Conservation (phyloP, 345 rosid species). For the Gossypium raimondii region DNA sequence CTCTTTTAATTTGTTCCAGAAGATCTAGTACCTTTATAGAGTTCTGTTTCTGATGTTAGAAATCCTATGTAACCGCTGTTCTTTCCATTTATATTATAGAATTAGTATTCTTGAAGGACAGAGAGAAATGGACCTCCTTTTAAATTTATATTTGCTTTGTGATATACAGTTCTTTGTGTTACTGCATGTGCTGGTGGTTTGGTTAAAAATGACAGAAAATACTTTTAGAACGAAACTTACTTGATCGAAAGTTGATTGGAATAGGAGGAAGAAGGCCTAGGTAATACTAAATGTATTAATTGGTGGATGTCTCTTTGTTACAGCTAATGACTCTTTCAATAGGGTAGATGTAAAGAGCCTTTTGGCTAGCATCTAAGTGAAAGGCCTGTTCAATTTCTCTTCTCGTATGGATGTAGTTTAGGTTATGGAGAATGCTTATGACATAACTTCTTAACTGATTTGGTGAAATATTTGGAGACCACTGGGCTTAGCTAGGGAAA, state of each 20-base stretch:
- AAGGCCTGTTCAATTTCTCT: neutral
- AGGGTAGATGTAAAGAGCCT: neutral
- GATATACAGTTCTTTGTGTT: neutral
- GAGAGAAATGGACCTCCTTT: neutral
- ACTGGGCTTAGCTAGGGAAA: neutral
- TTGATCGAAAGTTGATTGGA: neutral
- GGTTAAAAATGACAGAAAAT: neutral
- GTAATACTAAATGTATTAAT: neutral
- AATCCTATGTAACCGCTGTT: neutral
- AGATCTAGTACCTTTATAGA: neutral
- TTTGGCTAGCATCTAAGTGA: neutral
- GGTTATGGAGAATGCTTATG: neutral
- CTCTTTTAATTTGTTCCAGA: neutral
- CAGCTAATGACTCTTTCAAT: neutral
- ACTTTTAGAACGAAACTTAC: neutral
- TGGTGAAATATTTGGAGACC: neutral
- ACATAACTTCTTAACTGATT: neutral
- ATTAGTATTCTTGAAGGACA: neutral
- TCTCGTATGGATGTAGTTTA: conserved; percentile 2
- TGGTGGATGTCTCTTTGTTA: neutral
- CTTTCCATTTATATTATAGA: neutral
- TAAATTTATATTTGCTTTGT: neutral
- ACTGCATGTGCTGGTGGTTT: neutral
- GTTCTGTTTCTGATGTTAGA: neutral
- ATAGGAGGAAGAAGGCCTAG: neutral